Base-by-base conservation (phyloP, 176 grass and related monocot genomes). In the Rhynchospora tenuis region DNA sequence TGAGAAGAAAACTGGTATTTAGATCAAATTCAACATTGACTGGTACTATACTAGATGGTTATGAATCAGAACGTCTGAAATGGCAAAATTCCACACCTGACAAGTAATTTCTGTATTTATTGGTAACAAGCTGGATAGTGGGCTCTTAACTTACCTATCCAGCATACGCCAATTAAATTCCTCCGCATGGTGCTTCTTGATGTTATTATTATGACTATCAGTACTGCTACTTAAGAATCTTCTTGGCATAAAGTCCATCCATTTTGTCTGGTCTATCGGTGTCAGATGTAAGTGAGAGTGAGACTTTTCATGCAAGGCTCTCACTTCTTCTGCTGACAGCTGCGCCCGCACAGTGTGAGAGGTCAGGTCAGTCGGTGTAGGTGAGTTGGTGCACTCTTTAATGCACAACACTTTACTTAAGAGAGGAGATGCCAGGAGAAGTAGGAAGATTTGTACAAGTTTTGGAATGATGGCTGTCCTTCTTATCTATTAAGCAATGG, bases 371-470 rank as follows among this genome's bases (percentile, higher is more conserved):
- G 17, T 45, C 22, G 51, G 72, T 67, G 86, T 95, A 23, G 93
- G 90, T 0, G 83, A 6, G 88, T 90, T 95, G 11, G 86, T 95
- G 90, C 93, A 95, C 86, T 95, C 93, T 76, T 92, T 94, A 16
- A 82, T 75, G 72, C 72, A 75, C 1, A 75, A 75, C 1, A 75
- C 47, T 12, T 75, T 54, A 27, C 23, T 75, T 52, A 54, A 54
- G 20, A 27, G 13, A 2, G 72, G 47, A 75, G 23, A 75, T 75
- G 23, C 72, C 47, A 75, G 24, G 22, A 75, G 45, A 14, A 73
- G 23, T 4, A 75, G 13, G 7, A 75, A 54, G 8, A 54, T 17
- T 75, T 75, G 47, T 54, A 75, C 45, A 48, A 48, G 4, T 26
- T 23, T 75, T 3, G 23, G 46, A 27, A 75, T 75, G 22, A 54